phyloP scores from a whole-genome alignment of 768 basidiomycete genomes.

The Leccinum longicurvipes region DNA sequence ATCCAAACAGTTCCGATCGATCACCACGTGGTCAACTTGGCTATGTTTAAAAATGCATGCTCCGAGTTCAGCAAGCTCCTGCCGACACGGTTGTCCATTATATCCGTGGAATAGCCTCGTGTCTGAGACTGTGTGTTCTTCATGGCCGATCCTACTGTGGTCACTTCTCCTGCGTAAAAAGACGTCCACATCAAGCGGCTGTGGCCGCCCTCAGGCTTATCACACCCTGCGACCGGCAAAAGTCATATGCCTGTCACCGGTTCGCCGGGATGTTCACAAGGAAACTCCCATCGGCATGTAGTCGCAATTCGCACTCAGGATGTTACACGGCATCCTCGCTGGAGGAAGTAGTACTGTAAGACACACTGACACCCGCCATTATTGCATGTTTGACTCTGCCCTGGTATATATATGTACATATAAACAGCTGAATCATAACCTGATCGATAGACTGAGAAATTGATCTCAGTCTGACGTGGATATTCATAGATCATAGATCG shows the following conservation, averaged over 20 bases:
- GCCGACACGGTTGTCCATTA: background rate
- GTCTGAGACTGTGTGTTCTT: background rate
- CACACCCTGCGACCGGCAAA: background rate
- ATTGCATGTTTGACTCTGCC: background rate
- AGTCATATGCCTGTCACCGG: background rate
- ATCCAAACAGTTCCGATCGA: no score
- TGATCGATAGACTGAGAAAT: background rate
- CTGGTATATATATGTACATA: no score
- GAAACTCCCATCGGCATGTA: background rate
- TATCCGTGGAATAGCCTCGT: background rate
- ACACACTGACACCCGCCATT: background rate
- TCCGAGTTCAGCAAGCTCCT: no score
- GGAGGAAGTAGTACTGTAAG: background rate
- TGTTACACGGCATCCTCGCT: background rate
- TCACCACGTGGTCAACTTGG: no score
- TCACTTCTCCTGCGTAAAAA: background rate
- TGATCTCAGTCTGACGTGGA: conserved; percentile 4
- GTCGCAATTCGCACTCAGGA: background rate
- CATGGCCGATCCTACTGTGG: background rate
- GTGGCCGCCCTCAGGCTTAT: background rate
- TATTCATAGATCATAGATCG: conserved; percentile 2
- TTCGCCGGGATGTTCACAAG: background rate
- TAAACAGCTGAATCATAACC: no score
- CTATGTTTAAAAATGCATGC: no score
- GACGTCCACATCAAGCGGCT: background rate